Base-by-base conservation (phyloP, 495 filamentous ascomycete genomes). In the Evernia prunastri region DNA sequence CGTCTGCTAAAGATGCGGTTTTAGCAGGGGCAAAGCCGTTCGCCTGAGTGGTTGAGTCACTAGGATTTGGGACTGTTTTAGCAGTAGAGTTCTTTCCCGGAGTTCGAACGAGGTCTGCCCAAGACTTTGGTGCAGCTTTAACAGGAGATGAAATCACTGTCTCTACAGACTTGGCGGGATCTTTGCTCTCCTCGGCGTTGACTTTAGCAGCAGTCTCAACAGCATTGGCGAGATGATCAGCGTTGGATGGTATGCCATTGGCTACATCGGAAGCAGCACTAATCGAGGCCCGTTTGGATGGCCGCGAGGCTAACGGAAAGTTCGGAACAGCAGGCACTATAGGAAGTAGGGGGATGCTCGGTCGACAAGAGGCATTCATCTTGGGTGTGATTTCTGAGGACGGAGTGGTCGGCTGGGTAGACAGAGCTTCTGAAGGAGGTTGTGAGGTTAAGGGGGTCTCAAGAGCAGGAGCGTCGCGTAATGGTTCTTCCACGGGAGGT, bases 91-190 rank as follows among this genome's bases (percentile, higher is more conserved):
- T 62, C 27, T 73, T 54, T 29, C 71, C 71, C 58, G 86, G 80
- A 40, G 81, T 80, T 45, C 85, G 76, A 49, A 93, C 85, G 23
- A 95, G 75, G 54, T 88, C 87, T 13, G 89, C 86, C 90, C 90
- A 95, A 7, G 87, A 86, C 71, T 89, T 91, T 5, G 87, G 87
- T 51, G 72, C 74, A 6, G 76, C 64, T 56, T 68, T 71, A 2
- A 57, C n/a, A 5, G 76, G 66, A 36, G 82, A 72, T 5, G 77
- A 72, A 27, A 74, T 73, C 51, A 80, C 70, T 18, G 79, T 73
- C 20, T 70, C 61, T 27, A 71, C 59, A 29, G 72, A 70, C 33
- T 79, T 73, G 15, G 70, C 59, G 2, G 68, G 39, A 17, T 58
- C 63, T 15, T 37, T 35, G 15, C 27, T 54, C 15, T 51, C 53